Percentiles rank a stretch among this genome's conserved stretches.
Evolutionary conservation across 148 eudicot genomes (phyloP).

Genomic region (Camellia lanceoleosa): DNA sequence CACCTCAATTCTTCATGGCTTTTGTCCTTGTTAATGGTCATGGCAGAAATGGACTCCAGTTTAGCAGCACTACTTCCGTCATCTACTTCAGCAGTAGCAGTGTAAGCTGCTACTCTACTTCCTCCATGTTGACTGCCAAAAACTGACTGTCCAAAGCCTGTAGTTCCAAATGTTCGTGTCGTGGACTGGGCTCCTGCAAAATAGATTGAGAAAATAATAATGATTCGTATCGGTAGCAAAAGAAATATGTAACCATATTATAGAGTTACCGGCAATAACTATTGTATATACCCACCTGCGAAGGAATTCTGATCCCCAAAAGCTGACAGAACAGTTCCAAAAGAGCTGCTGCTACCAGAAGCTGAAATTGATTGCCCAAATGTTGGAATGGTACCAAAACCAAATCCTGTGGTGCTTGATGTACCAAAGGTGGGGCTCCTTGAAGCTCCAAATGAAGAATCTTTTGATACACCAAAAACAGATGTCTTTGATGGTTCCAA

Average conservation of each 20-base stretch:
- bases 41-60: conserved; percentile 23
- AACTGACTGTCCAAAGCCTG: conserved; percentile 7
- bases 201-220: not conserved
- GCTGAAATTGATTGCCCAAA: conserved; percentile 8
- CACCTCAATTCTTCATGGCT: conserved; percentile 26
- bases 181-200: conserved; percentile 16
- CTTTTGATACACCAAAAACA: not conserved
- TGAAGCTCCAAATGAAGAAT: not conserved
- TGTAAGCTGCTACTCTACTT: conserved; percentile 22
- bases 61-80: not conserved
- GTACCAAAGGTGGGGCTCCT: not conserved
- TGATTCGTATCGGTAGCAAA: not conserved
- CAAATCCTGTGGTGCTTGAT: not conserved
- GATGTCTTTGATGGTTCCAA: conserved; percentile 2
- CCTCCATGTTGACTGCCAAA: conserved; percentile 8
- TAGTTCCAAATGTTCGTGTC: not conserved
- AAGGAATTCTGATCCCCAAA: not conserved
- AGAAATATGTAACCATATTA: not conserved
- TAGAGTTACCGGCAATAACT: no score
- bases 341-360: not conserved
- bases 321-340: not conserved
- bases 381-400: not conserved
- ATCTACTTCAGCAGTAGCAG: conserved; percentile 19
- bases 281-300: no score
- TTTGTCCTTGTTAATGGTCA: conserved; percentile 22